Evolutionary conservation across 148 eudicot genomes (phyloP).

Genomic region (Cornus controversa): DNA sequence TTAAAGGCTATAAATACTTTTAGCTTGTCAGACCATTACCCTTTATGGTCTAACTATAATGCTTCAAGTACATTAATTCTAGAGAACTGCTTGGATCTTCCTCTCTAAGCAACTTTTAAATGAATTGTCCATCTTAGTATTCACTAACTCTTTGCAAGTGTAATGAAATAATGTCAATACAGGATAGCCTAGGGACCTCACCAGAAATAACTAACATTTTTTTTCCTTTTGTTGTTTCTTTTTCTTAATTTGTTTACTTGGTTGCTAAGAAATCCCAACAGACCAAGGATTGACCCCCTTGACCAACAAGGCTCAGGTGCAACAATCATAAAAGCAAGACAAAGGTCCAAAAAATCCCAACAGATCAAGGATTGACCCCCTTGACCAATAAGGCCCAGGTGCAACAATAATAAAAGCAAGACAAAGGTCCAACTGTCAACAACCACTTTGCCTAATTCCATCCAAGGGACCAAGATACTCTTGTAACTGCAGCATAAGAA

Average conservation of each 20-base stretch:
- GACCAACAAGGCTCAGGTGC: not conserved
- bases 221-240: not conserved
- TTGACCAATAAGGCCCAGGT: not conserved
- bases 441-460: not conserved
- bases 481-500: not conserved
- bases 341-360: slow-evolving; percentile 1
- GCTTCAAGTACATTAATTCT: not conserved
- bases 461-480: no score
- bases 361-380: not conserved
- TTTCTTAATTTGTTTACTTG: not conserved
- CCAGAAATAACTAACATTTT: not conserved
- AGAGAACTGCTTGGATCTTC: not conserved
- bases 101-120: not conserved
- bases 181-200: not conserved
- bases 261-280: not conserved
- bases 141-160: not conserved
- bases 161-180: no score
- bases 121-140: no score
- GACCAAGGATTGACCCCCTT: not conserved
- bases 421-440: not conserved
- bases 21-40: not conserved
- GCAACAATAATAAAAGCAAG: not conserved
- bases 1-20: not conserved
- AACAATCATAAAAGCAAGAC: not conserved
- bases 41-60: no score